Base-by-base conservation (phyloP, 306 rosid species). In the Delonix regia region DNA sequence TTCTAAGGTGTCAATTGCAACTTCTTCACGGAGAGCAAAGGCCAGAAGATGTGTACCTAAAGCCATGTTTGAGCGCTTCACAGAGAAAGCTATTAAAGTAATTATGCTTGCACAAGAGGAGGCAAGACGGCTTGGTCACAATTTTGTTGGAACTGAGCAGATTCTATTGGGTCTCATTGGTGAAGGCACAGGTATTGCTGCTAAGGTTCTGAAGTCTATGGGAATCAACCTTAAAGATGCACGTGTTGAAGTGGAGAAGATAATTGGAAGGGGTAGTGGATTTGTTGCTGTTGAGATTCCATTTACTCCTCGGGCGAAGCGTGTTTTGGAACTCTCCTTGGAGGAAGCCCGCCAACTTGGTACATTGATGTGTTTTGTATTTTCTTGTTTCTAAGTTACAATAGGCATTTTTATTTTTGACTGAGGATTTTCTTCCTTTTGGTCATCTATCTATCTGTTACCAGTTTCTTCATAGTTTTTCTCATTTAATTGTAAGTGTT, bases 331-430 rank as follows among this genome's bases (percentile, higher is more conserved):
- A 69, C 94, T 91, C 83, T 93, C 98, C 12, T 85, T 93, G 27
- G 94, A 93, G 84, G 98, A 93, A 78, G 98, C 98, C 36, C 93
- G 98, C 41, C 98, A 91, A 85, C 97, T 93, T 44, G 98, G 98
- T 91, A 84, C 76, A 56, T 49, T 64, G 24, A 4, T 28, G 6
- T 0, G 12, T 71, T 38, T 47, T 71, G 9, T 38, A 39, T 39
- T 38, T n/a, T 44, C 44, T 11, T 6, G 18, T 42, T 38, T 42
- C 10, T 38, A 67, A 16, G 62, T 53, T 68, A 11, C 21, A 27
- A 77, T 18, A 16, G 34, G 22, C 4, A 64, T 24, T 34, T 78
- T 9, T 44, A 64, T 71, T 28, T 25, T 21, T 51, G 24, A n/a
- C 15, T 0, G 25, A 36, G 9, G 22, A 28, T 28, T 69, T 56